Evolutionary conservation across 371 early-diverging fungal species (phyloP), one percentile per base, ranked within the genome.

Genomic region (Apophysomyces ossiformis): DNA sequence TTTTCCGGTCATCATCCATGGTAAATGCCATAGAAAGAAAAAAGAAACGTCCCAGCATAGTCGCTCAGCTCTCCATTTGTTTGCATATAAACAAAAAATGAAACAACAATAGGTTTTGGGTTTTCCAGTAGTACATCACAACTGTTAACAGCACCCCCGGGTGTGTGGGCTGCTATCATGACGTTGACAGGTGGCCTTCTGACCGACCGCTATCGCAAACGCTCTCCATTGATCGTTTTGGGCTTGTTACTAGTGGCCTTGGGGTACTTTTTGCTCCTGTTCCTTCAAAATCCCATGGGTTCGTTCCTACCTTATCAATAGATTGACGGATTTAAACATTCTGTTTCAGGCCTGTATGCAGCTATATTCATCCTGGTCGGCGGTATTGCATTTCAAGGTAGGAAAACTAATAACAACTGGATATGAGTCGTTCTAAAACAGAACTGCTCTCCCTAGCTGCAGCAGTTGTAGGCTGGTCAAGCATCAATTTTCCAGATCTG

Each of bases 101-200:
- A 26, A 26, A 26, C 32, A 26, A 26, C 21, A 38, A 12, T 36
- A 75, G 75, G 77, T 0, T 79, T 79, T 66, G 80, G 80, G 1
- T 79, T 75, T 61, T 60, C 80, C 4, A 68, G 71, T 1, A 39
- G 72, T 21, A 75, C 69, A 2, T 74, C 81, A 6, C 81, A 81
- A 18, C 56, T 81, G 7, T 59, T 81, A 35, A 71, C 76, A 11
- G 81, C 81, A 0, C 81, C 81, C 36, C 81, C 81, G 2, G 68
- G 67, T 58, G 50, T 78, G 1, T 26, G 70, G 11, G 46, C 66
- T 13, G 61, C 63, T 35, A 54, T 63, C n/a, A 37, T 70, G 36
- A 58, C 69, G n/a, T 37, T 74, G 4, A 2, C 63, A 3, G 67
- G 70, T 16, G 70, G 74, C n/a, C 63, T 58, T 26, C 7, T 68